A percentile compares a stretch with the other conserved stretches of the same genome.
Evolutionary conservation across 2,329 filamentous ascomycete species (phyloP).

Genomic region (Thelonectria rubi): DNA sequence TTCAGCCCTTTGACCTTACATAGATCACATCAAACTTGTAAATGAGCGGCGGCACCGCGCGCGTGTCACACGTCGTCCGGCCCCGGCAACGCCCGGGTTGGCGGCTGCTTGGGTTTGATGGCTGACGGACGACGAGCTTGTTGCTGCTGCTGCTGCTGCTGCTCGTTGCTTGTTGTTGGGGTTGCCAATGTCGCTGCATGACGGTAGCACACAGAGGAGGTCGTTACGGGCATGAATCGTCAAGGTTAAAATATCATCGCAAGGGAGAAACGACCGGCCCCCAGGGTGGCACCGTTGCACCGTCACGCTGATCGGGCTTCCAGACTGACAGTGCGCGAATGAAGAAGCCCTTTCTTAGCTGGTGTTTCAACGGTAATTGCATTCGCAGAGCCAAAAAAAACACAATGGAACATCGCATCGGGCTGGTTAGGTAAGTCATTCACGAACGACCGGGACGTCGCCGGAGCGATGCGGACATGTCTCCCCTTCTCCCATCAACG

Average conservation of each 20-base stretch:
- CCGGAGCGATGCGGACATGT: slow-evolving; percentile 20
- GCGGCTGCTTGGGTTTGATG: not conserved
- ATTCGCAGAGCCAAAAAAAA: no score
- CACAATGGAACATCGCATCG: not conserved
- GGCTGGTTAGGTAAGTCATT: no score
- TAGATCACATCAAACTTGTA: slow-evolving; percentile 9
- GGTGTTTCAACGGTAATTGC: no score
- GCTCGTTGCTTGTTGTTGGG: not conserved
- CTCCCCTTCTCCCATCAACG: no score
- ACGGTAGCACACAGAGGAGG: no score
- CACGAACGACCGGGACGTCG: slow-evolving; percentile 7
- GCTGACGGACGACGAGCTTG: no score
- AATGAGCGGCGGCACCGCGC: not conserved
- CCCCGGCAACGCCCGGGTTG: slow-evolving; percentile 22
- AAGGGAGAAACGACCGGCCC: no score
- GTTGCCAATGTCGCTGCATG: not conserved
- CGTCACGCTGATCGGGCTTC: not conserved
- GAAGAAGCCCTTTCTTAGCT: no score
- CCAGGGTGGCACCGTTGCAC: not conserved
- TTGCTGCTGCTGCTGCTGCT: not conserved
- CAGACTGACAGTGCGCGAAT: no score
- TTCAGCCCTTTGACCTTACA: slow-evolving; percentile 17
- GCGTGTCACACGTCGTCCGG: slow-evolving; percentile 17
- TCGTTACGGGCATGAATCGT: no score
- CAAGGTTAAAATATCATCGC: no score